Evolutionary conservation across 1,284 basidiomycete genomes (phyloP).

Genomic region (Sanguinoderma infundibulare): DNA sequence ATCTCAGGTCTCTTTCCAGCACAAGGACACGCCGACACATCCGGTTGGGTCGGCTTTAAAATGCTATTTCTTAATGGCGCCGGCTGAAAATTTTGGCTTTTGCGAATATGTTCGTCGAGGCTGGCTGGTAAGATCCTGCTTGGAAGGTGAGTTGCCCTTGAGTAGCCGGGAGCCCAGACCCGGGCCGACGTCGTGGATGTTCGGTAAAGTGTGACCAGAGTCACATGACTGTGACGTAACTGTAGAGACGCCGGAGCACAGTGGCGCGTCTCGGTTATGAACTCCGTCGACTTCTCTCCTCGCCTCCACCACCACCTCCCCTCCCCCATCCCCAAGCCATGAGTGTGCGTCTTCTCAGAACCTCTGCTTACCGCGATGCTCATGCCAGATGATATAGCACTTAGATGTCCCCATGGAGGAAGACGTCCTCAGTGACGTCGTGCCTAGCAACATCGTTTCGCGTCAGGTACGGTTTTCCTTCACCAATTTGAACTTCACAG

Average conservation of each 20-base stretch:
- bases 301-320: slow-evolving; percentile 19
- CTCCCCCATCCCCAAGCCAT: slow-evolving; percentile 3
- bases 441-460: slow-evolving; percentile 83
- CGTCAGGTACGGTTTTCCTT: slow-evolving; percentile 58
- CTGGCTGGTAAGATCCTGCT: neutral
- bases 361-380: neutral
- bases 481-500: no score
- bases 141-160: no score
- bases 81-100: no score
- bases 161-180: no score
- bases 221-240: slow-evolving; percentile 20
- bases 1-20: neutral
- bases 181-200: neutral
- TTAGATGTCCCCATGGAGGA: slow-evolving; percentile 54
- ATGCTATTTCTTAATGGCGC: no score
- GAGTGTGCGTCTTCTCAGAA: slow-evolving; percentile 9
- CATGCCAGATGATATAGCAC: slow-evolving; percentile 9
- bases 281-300: slow-evolving; percentile 1
- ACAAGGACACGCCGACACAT: neutral
- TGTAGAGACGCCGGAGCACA: slow-evolving; percentile 10
- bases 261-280: slow-evolving; percentile 23
- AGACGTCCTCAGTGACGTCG: slow-evolving; percentile 79
- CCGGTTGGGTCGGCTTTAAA: neutral
- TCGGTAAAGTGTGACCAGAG: neutral
- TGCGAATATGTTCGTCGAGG: neutral